A percentile compares a stretch with the other conserved stretches of the same genome.
phyloP scores from a whole-genome alignment of 2,329 filamentous ascomycete species.

The Ceratocystiopsis minuta region DNA sequence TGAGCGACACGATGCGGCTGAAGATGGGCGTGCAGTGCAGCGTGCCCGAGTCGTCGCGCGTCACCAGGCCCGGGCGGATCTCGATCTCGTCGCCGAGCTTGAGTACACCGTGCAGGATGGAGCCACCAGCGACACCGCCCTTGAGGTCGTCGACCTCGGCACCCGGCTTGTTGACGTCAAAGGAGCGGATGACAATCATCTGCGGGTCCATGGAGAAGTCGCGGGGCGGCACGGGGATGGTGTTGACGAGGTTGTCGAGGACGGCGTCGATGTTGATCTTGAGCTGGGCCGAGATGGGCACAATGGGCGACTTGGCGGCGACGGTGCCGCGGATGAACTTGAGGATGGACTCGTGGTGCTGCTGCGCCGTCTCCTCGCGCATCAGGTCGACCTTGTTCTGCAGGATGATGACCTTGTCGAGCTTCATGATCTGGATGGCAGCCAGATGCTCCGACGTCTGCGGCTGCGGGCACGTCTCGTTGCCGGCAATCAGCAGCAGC shows the following conservation, averaged over 20 bases:
- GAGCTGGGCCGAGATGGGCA: slow-evolving; percentile 91
- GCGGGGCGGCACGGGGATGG: slow-evolving; percentile 77
- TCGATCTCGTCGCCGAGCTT: slow-evolving; percentile 97
- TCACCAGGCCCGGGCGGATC: slow-evolving; percentile 96
- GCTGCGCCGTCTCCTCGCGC: slow-evolving; percentile 81
- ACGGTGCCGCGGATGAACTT: slow-evolving; percentile 98
- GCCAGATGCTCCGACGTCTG: slow-evolving; percentile 98
- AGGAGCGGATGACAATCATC: slow-evolving; percentile 98
- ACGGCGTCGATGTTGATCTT: slow-evolving; percentile 99
- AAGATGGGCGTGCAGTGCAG: slow-evolving; percentile 96
- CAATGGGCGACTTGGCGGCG: slow-evolving; percentile 83
- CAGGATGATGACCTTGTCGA: slow-evolving; percentile 97
- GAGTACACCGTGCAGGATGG: slow-evolving; percentile 87
- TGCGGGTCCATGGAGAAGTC: slow-evolving; percentile 86
- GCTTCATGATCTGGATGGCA: slow-evolving; percentile 99
- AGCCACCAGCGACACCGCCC: slow-evolving; percentile 94
- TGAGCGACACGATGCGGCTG: slow-evolving; percentile 83
- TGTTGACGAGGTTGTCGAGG: slow-evolving; percentile 88
- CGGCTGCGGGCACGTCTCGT: slow-evolving; percentile 94
- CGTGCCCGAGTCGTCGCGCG: slow-evolving; percentile 80
- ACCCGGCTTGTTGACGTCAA: slow-evolving; percentile 99
- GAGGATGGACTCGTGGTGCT: slow-evolving; percentile 91
- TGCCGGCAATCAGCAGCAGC: slow-evolving; percentile 87
- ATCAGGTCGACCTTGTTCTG: slow-evolving; percentile 99
- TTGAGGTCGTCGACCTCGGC: slow-evolving; percentile 97